A percentile compares a stretch with the other conserved stretches of the same genome.
Evolutionary conservation across 208 protist genomes (phyloP).

Genomic region (Blastocrithidia nonstop): DNA sequence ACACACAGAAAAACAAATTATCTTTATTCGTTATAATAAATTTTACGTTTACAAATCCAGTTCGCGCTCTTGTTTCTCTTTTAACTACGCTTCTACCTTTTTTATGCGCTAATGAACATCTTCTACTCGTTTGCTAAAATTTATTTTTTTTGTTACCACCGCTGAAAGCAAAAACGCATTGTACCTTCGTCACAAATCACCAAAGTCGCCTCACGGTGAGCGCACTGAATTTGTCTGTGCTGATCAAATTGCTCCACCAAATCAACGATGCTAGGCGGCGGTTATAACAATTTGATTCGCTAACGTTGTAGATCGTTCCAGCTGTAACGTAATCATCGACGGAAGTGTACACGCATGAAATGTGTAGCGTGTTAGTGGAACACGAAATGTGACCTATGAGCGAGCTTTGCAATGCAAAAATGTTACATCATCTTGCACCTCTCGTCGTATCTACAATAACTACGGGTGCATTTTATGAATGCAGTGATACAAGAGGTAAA

Average conservation of each 20-base stretch:
- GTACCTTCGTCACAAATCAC: slow-evolving; percentile 41
- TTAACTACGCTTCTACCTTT: no score
- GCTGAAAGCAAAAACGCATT: slow-evolving; percentile 48
- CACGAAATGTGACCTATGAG: slow-evolving; percentile 12
- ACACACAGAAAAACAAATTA: no score
- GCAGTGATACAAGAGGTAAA: slow-evolving; percentile 19
- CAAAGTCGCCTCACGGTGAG: slow-evolving; percentile 43
- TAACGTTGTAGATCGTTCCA: slow-evolving; percentile 10
- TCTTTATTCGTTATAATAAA: no score
- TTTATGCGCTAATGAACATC: no score
- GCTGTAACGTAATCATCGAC: slow-evolving; percentile 28
- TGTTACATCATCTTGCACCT: slow-evolving; percentile 21
- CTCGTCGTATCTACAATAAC: slow-evolving; percentile 32
- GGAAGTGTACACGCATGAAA: slow-evolving; percentile 11
- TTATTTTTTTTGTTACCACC: no score
- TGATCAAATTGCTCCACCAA: slow-evolving; percentile 39
- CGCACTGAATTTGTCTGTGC: slow-evolving; percentile 24
- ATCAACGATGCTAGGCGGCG: slow-evolving; percentile 58
- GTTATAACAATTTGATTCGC: slow-evolving; percentile 13
- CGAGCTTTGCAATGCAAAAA: slow-evolving; percentile 41
- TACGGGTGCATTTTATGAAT: slow-evolving; percentile 14
- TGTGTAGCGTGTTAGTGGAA: slow-evolving; percentile 27
- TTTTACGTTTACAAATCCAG: no score
- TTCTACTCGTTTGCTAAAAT: no score
- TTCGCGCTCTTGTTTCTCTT: no score